Evolutionary conservation across 2,329 filamentous ascomycete species (phyloP), one percentile per base, ranked within the genome.

Genomic region (Aspergillus floridensis): DNA sequence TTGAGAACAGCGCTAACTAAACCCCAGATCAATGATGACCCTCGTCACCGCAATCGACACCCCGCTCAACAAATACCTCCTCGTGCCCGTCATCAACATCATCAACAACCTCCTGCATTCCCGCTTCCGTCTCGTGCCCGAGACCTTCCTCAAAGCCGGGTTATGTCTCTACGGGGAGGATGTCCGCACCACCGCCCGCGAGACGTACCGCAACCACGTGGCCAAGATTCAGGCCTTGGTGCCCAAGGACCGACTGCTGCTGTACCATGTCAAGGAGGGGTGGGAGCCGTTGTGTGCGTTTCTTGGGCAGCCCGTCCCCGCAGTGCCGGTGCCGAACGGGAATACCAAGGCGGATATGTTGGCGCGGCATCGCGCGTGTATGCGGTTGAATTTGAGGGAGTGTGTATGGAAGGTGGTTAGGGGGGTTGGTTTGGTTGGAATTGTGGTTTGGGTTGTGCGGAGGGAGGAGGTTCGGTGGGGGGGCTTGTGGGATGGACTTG

Each of bases 281-380:
- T 81, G 79, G 79, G 73, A 74, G 59, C 79, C 79, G 14, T 71
- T 82, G 16, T 81, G 79, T 69, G 71, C 80, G 32, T 81, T 81
- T 65, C 71, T 81, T 24, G 77, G 77, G 11, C 60, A 65, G 48
- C 58, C 59, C 3, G 47, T 64, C 2, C 62, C 60, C 2, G 38
- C 44, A 1, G 35, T 54, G 5, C 60, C 53, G 0, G 57, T 62
- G 31, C 60, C 60, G 21, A 56, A 31, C 11, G 19, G 56, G 12
- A 56, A 59, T 47, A 49, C 61, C 21, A 57, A 51, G 48, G 50
- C 49, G 48, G 41, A 48, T 47, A 32, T 57, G 47, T 21, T 50
- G 29, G 55, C 49, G 31, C 19, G 50, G 22, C 31, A 50, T 6
- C 22, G n/a, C 10, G 50, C 44, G 41, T 32, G 35, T n/a, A 21